Conservation (phyloP, 2,329 filamentous ascomycete genomes). For the Bipolaris bicolor region DNA sequence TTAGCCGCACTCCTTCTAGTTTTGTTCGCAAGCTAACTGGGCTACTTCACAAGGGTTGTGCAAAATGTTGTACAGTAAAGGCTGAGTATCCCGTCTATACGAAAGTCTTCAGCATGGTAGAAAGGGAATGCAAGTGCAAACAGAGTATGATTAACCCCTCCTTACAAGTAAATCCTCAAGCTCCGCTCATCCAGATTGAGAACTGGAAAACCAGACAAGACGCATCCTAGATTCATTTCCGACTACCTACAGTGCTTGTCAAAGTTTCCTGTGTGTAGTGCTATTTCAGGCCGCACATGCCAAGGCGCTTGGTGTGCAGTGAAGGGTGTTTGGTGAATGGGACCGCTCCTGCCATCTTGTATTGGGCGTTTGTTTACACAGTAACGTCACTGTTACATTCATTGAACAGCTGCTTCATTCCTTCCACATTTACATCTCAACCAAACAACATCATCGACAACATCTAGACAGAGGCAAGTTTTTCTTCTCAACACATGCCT, state of each 20-base stretch:
- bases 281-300: no score
- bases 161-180: no score
- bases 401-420: conserved; percentile 14
- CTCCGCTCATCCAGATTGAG: no score
- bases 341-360: background rate
- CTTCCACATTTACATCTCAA: conserved; percentile 25
- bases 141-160: no score
- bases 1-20: no score
- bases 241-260: background rate
- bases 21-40: no score
- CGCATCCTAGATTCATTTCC: background rate
- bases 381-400: conserved; percentile 17
- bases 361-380: conserved; percentile 4
- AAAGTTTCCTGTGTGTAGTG: background rate
- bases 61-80: no score
- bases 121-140: no score
- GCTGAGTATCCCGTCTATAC: no score
- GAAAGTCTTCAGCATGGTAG: no score
- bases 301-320: background rate
- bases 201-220: no score
- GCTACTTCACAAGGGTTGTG: no score
- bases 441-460: conserved; percentile 13
- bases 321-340: background rate
- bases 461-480: conserved; percentile 23
- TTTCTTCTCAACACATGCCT: conserved; percentile 9